Conservation (phyloP, 352 stramenopile genomes). For the Peronosclerospora sorghi region DNA sequence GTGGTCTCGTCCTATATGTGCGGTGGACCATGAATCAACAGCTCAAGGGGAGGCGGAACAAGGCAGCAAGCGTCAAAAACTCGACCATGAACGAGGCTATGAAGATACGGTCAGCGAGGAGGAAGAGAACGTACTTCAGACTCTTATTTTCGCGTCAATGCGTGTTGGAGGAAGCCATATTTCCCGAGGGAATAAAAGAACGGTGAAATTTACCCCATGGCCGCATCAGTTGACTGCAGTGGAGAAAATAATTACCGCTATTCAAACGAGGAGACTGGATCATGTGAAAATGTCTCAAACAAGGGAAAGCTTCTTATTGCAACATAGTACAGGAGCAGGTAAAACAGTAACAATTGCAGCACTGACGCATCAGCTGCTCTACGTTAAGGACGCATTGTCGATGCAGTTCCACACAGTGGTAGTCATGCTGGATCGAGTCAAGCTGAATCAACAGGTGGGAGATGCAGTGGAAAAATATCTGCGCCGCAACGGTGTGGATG, state of each 20-base stretch:
- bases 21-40: neutral
- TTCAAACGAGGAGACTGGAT: conserved; percentile 18
- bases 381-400: conserved; percentile 25
- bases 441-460: conserved; percentile 72
- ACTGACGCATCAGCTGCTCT: conserved; percentile 56
- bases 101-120: neutral
- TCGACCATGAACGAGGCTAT: neutral
- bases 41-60: neutral
- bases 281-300: conserved; percentile 2
- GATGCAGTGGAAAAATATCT: conserved; percentile 60
- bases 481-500: conserved; percentile 54
- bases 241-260: conserved; percentile 33
- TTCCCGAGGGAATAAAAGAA: conserved; percentile 15
- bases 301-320: conserved; percentile 47
- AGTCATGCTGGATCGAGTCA: conserved; percentile 72
- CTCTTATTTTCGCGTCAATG: conserved; percentile 44
- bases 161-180: conserved; percentile 31
- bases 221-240: conserved; percentile 51
- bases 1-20: conserved; percentile 36
- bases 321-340: conserved; percentile 75
- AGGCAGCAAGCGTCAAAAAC: neutral
- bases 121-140: conserved; percentile 5
- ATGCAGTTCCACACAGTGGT: conserved; percentile 67
- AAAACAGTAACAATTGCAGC: conserved; percentile 75
- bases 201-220: conserved; percentile 42